These are phyloP conservation scores for Phaseolus coccineus DNA, from an alignment of 331 rosid genomes.

Conservation along the genomic window DNA sequence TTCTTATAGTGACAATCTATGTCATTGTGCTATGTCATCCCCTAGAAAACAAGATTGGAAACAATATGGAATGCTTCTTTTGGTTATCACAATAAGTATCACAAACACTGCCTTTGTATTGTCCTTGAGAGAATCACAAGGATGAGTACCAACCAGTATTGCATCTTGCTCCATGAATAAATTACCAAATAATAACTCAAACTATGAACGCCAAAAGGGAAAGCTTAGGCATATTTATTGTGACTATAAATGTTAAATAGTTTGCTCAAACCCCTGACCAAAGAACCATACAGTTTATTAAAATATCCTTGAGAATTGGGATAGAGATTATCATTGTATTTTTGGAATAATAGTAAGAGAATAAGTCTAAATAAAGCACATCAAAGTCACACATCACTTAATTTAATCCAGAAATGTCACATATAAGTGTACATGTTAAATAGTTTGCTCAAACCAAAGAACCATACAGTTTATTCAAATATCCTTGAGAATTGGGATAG, in stretches of 20 bases:
- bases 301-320: conserved; percentile 1
- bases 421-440: too few species aligned
- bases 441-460: neutral
- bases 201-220: neutral
- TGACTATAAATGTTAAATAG: neutral
- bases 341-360: neutral
- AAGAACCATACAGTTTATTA: neutral
- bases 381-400: neutral
- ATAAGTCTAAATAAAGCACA: neutral
- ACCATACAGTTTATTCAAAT: neutral
- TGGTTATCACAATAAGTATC: neutral
- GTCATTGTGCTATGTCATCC: neutral
- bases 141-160: neutral
- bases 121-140: neutral
- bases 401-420: conserved; percentile 11
- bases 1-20: neutral
- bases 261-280: neutral
- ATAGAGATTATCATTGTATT: neutral
- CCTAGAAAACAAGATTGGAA: neutral
- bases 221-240: neutral
- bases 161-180: neutral
- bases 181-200: neutral
- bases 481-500: neutral
- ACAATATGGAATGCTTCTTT: neutral
- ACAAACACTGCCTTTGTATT: neutral